A percentile compares a stretch with the other conserved stretches of the same genome.
phyloP scores from a whole-genome alignment of 805 yeast species.

The Saturnispora sekii region DNA sequence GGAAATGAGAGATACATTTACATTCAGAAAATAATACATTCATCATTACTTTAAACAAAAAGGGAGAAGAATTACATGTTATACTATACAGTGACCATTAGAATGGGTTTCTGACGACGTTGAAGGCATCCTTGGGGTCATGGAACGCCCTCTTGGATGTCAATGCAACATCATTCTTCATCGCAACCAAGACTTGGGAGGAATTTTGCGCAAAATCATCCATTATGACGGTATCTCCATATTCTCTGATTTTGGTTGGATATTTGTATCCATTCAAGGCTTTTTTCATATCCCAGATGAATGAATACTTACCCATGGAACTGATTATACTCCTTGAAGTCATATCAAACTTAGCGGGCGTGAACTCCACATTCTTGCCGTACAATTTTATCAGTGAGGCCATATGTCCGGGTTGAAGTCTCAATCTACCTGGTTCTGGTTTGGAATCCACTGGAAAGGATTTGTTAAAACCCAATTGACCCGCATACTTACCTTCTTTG shows the following conservation, averaged over 20 bases:
- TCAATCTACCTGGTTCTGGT: slow-evolving; percentile 61
- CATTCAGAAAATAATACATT: slow-evolving; percentile 29
- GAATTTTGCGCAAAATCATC: slow-evolving; percentile 74
- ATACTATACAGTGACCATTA: slow-evolving; percentile 1
- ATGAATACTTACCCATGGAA: slow-evolving; percentile 46
- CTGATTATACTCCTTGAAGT: slow-evolving; percentile 41
- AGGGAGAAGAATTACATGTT: slow-evolving; percentile 7
- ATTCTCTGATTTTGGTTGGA: slow-evolving; percentile 56
- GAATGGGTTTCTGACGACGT: slow-evolving; percentile 19
- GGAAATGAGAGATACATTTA: slow-evolving; percentile 48
- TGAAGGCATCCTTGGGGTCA: slow-evolving; percentile 33
- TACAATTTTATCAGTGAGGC: slow-evolving; percentile 49
- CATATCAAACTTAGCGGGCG: slow-evolving; percentile 69
- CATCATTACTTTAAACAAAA: slow-evolving; percentile 10
- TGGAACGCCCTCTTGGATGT: slow-evolving; percentile 50
- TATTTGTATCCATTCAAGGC: slow-evolving; percentile 41
- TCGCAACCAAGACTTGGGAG: slow-evolving; percentile 60
- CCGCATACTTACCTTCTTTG: slow-evolving; percentile 50
- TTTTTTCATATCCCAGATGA: slow-evolving; percentile 67
- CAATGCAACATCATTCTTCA: slow-evolving; percentile 69
- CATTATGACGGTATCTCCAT: slow-evolving; percentile 52
- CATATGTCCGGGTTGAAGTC: slow-evolving; percentile 62
- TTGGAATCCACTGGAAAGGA: slow-evolving; percentile 55
- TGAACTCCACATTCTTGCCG: slow-evolving; percentile 43
- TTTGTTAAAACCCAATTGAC: slow-evolving; percentile 52